Conservation (phyloP, 805 yeast species). For the Zygosaccharomyces siamensis region DNA sequence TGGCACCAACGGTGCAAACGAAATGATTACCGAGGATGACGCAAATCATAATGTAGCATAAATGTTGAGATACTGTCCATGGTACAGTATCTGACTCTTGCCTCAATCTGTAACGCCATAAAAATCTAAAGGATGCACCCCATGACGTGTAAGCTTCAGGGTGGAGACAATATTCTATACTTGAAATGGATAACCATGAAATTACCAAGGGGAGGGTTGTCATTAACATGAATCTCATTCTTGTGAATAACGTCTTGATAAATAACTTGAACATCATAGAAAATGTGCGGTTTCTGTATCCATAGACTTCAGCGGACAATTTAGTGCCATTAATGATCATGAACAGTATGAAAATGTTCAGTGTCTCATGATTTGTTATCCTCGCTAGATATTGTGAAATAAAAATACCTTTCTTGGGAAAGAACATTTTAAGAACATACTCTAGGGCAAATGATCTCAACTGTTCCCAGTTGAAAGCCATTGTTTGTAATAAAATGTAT, state of each 20-base stretch:
- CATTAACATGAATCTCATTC: slow-evolving; percentile 9
- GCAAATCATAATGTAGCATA: slow-evolving; percentile 11
- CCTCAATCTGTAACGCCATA: slow-evolving; percentile 15
- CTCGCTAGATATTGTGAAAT: neutral
- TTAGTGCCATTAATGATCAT: slow-evolving; percentile 1
- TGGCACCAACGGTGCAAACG: slow-evolving; percentile 1
- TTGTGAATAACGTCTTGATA: slow-evolving; percentile 5
- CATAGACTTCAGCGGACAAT: slow-evolving; percentile 1
- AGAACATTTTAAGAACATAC: slow-evolving; percentile 4
- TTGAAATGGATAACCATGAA: slow-evolving; percentile 14
- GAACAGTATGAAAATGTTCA: neutral
- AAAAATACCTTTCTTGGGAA: neutral
- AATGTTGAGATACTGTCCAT: slow-evolving; percentile 23
- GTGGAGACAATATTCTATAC: slow-evolving; percentile 19
- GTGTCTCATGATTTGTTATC: neutral
- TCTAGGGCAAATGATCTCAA: slow-evolving; percentile 8
- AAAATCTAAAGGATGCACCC: slow-evolving; percentile 14
- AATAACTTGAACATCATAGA: slow-evolving; percentile 6
- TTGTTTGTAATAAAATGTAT: neutral
- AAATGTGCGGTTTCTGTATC: slow-evolving; percentile 12
- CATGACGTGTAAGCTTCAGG: slow-evolving; percentile 17
- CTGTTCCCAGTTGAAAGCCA: slow-evolving; percentile 9
- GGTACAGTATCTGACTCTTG: slow-evolving; percentile 11
- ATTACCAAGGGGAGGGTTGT: slow-evolving; percentile 15
- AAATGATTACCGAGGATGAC: slow-evolving; percentile 9